A percentile compares a stretch with the other conserved stretches of the same genome.
phyloP scores from a whole-genome alignment of 2,329 filamentous ascomycete species.

The Fonsecaea pugnacius region DNA sequence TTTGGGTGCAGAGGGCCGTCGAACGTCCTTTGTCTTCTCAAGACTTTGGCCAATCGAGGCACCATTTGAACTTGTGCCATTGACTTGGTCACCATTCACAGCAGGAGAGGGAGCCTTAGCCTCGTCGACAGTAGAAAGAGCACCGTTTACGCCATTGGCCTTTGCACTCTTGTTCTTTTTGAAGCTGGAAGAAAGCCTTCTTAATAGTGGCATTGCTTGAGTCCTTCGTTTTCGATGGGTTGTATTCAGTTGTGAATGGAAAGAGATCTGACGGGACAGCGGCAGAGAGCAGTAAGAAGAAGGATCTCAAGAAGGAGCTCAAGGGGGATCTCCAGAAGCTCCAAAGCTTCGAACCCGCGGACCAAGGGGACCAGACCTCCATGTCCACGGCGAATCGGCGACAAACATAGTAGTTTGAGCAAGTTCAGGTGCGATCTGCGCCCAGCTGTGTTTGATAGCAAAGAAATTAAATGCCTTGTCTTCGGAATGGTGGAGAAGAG shows the following conservation, averaged over 20 bases:
- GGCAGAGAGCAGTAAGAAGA: not conserved
- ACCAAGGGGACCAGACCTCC: not conserved
- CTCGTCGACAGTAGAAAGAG: conserved; percentile 29
- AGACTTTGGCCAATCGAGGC: conserved; percentile 27
- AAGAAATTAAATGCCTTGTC: not conserved
- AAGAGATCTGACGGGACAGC: not conserved
- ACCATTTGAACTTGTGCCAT: conserved; percentile 19
- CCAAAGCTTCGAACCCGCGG: not conserved
- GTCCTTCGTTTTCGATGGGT: not conserved
- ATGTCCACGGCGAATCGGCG: not conserved
- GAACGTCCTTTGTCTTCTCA: conserved; percentile 26
- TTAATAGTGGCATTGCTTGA: conserved; percentile 22
- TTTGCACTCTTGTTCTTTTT: conserved; percentile 19
- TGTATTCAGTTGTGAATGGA: not conserved
- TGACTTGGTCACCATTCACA: conserved; percentile 35
- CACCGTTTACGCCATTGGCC: conserved; percentile 7
- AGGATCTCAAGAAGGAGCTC: no score
- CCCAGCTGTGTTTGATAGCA: not conserved
- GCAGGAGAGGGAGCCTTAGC: conserved; percentile 10
- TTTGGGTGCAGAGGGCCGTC: conserved; percentile 14
- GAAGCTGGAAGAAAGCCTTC: conserved; percentile 26
- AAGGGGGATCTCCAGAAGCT: not conserved
- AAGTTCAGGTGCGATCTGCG: conserved; percentile 4
- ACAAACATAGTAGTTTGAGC: not conserved
- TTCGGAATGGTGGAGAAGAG: not conserved